Base-by-base conservation (phyloP, 768 basidiomycete species). In the Tricholoma saponaceum region DNA sequence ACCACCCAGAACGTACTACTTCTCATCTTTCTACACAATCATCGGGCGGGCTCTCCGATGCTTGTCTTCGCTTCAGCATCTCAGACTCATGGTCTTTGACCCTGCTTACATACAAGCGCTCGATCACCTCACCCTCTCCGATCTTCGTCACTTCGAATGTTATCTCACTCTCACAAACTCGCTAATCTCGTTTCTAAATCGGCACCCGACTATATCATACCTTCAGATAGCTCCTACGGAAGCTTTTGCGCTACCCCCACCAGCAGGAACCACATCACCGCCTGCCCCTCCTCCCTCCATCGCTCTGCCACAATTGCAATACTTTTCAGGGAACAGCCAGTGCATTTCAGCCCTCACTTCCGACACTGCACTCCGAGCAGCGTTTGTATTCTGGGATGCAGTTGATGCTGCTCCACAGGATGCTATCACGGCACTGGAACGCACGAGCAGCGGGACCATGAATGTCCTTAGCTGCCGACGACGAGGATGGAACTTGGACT, bases 401-500 rank as follows among this genome's bases (percentile, higher is more conserved):
- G 66, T 68, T 18, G 67, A 70, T 37, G 64, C 66, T 18, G 56
- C 68, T 13, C 69, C 69, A 5, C 66, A 69, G 46, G 61, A 68
- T 25, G 68, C 71, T 1, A 69, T 77, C 44, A 55, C 58, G 9
- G 67, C 70, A 2, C 70, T 78, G 13, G 68, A 65, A 18, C 64
- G 64, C 13, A 66, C 67, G n/a, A 72, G 73, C 52, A 64, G 68
- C 20, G 64, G 67, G 8, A 71, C 67, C 0, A 68, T 76, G 23
- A 69, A 68, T 47, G 54, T 76, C 12, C 64, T 78, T 53, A 68
- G 69, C 54, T 76, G 74, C 57, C 67, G 71, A 16, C 61, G 74
- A 22, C 62, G 72, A 51, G 74, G 74, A 0, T 76, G 76, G 74
- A 78, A 78, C 56, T 56, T 72, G 37, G 76, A 76, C 54, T 57